Base-by-base conservation (phyloP, 805 yeast genomes). In the Priceomyces medius region DNA sequence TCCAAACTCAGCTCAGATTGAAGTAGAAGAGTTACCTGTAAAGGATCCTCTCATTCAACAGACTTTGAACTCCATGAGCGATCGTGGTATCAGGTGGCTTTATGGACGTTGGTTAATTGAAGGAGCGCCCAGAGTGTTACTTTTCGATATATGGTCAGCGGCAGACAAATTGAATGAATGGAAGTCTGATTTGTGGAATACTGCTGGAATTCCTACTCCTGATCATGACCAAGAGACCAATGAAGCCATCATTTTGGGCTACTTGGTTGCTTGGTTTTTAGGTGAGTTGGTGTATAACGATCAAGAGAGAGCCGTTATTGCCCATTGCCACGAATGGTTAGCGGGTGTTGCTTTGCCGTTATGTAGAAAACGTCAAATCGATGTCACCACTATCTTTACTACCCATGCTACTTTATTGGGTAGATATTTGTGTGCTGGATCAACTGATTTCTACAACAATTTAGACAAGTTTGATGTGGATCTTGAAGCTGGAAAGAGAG, bases 71-170 rank as follows among this genome's bases (percentile, higher is more conserved):
- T 73, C 88, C 9, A 91, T 91, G 98, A 66, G 77, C 35, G 74
- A 77, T 12, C 74, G 97, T 37, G 98, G 98, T 21, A 79, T 91
- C 49, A 68, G 76, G 43, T 87, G 84, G 73, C 68, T 89, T 39
- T 90, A 91, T 57, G 98, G 97, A 35, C 77, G 97, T 44, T 91
- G 99, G 99, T 77, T 91, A 54, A 89, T 91, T 53, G 99, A 93
- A 61, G 97, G 98, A 14, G 96, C 98, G 0, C 99, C 99, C 17
- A 70, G 96, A 39, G 98, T 93, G 18, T 69, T 91, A 35, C 70
- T 91, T 36, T 93, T 93, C 54, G 98, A 91, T 60, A 74, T 88
- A 45, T 79, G 82, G 38, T 83, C 95, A 10, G 96, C 91, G 3
- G 68, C 70, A 27, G 51, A 55, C 42, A 77, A 76, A 59, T 71